Evolutionary conservation across 345 rosid genomes (phyloP), one percentile per base, ranked within the genome.

Genomic region (Clarkia xantiana): DNA sequence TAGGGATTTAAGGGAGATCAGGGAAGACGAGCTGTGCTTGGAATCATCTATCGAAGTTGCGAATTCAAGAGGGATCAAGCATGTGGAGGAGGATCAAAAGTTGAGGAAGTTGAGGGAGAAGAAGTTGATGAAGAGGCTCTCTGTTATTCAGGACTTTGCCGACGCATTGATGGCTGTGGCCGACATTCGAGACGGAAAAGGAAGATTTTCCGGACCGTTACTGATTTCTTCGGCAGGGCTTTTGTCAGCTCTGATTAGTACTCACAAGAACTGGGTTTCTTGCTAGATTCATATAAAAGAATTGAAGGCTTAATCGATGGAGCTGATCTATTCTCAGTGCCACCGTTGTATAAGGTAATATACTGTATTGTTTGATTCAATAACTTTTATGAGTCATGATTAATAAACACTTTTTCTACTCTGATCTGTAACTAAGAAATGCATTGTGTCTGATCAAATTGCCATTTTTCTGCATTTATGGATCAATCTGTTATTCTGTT

Each of bases 251-350:
- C 23, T 90, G 20, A 69, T 90, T 38, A 86, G 95, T 67, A 83
- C 95, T 40, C 88, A 76, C 59, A 90, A 90, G 76, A 86, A 82
- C 25, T 86, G 97, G 97, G 58, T 74, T 3, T 84, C 95, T 66
- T 82, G 95, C 66, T 79, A 68, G 80, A 7, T 29, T 29, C 36
- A 7, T 29, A 4, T 7, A 7, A 7, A 29, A 29, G 36, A 29
- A 29, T 29, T 29, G 36, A 1, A 1, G 36, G 36, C 8, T 29
- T 29, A 29, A 29, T 29, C 36, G 8, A 29, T 29, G 36, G 36
- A 2, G 36, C 36, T 5, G 36, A 29, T 29, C 9, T 7, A 29
- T 5, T 29, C 36, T 29, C 36, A 29, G 4, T 7, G 36, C 7
- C 6, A 29, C 8, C 8, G 36, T 29, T 29, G 36, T 29, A 29